Evolutionary conservation across 140 eudicot species (phyloP), one percentile per base, ranked within the genome.

Genomic region (Flaveria floridana): DNA sequence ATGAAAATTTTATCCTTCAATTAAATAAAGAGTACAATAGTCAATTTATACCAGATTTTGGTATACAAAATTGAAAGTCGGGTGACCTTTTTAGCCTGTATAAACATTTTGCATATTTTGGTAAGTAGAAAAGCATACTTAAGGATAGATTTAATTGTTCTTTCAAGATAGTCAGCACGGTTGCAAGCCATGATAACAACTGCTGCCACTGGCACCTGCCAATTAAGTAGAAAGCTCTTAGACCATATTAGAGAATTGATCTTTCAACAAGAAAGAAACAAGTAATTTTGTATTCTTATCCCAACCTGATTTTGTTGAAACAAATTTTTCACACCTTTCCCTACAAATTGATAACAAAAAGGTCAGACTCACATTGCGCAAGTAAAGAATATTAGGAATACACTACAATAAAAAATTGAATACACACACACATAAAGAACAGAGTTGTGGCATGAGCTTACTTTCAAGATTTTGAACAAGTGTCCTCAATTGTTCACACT

Each of bases 181-280:
- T 90, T 94, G 76, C 99, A 94, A 74, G 99, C 99, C 99, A 94
- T 94, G 13, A 94, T 83, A 46, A 94, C 99, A 62, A 94, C 91
- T 52, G 99, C 99, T 70, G 99, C 97, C 70, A 94, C 91, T 80
- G 97, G 96, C 48, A 80, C 93, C 98, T 93, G 67, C 20, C 56
- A 53, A 62, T 44, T 4, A 59, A 73, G 68, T 73, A 59, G 26
- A 74, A 62, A 14, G 12, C 23, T 48, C 51, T 18, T 9, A 59
- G 59, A 73, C 57, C 18, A 57, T 61, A 53, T 59, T 42, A 39
- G 21, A 28, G 18, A 75, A 23, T 9, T 23, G 19, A 65, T 48
- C 52, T 30, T 28, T 48, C 1, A 75, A 47, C 41, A 77, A 56
- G 21, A 59, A 41, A 71, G 15, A 42, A 37, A 67, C 39, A 25